Evolutionary conservation across 2,329 filamentous ascomycete genomes (phyloP), one percentile per base, ranked within the genome.

Genomic region (Corynespora cassiicola): DNA sequence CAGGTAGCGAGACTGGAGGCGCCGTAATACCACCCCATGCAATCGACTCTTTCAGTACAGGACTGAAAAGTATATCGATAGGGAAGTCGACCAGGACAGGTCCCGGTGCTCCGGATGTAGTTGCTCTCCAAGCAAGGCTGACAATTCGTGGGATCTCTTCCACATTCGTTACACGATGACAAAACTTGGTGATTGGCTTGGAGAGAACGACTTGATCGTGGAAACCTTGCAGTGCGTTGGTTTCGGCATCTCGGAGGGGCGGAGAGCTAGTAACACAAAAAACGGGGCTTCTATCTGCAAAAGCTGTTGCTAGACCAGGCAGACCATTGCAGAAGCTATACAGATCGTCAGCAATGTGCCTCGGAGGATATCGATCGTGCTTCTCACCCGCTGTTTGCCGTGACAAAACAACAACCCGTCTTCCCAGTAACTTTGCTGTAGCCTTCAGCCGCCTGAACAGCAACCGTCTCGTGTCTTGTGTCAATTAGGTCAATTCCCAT

Each of bases 371-470:
- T 36, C 32, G 10, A 36, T 23, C 22, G 10, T 14, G 6, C 7
- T 6, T 31, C 67, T 38, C 43, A 74, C 72, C 73, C 72, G 44
- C 72, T 75, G 33, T 76, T 76, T 0, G 73, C 72, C 8, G 74
- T 76, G 2, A 76, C 66, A 37, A 77, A 76, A 39, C 68, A 72
- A n/a, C 69, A 66, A 7, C 71, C 74, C 7, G 71, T 65, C 38
- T 71, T 72, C 1, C 66, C 65, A n/a, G 61, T 68, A 28, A 75
- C 55, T 45, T 73, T 75, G 2, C 70, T 60, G 50, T 75, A 75
- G 6, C 68, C 69, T 49, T 76, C 72, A 0, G 73, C 73, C 6
- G 73, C 74, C 49, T 76, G 72, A 2, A 76, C 70, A 9, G 74
- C 73, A 10, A 69, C 70, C 1, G 74, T 74, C 47, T 77, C 73